Conservation (phyloP, 768 basidiomycete genomes). For the Mycena leptocephala region DNA sequence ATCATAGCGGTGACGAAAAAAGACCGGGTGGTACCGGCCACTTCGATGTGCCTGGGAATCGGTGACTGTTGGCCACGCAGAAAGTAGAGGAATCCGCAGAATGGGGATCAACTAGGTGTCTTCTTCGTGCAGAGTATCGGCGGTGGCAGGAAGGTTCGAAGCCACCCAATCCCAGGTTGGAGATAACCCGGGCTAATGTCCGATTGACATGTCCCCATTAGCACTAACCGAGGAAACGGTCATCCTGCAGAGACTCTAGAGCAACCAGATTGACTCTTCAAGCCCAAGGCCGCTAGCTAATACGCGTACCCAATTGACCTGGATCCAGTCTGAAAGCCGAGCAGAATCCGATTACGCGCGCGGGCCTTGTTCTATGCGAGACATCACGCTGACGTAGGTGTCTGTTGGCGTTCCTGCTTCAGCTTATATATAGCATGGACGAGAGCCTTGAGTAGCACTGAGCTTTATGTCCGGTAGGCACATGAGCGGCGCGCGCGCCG, state of each 20-base stretch:
- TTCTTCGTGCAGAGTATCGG: not conserved
- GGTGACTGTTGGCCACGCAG: no score
- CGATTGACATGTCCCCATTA: slow-evolving; percentile 7
- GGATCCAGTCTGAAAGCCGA: not conserved
- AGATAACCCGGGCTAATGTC: not conserved
- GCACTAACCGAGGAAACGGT: not conserved
- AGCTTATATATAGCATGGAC: not conserved
- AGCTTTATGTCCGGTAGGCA: no score
- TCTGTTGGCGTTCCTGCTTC: slow-evolving; percentile 9
- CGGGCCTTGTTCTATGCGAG: not conserved
- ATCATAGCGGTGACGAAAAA: not conserved
- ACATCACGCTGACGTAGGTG: not conserved
- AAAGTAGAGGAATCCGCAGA: no score
- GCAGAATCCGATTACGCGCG: not conserved
- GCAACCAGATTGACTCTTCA: not conserved
- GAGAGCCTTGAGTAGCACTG: no score
- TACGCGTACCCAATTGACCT: not conserved
- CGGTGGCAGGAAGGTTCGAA: not conserved
- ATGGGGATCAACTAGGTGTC: not conserved
- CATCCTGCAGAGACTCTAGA: no score
- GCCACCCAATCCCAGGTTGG: not conserved
- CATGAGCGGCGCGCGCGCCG: no score
- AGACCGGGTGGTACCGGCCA: not conserved
- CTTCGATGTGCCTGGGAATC: no score
- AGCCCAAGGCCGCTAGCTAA: no score